Percentiles rank a stretch among this genome's conserved stretches.
These are phyloP conservation scores for Bacidia rubella DNA, from an alignment of 495 filamentous ascomycete genomes.

Conservation along the genomic window DNA sequence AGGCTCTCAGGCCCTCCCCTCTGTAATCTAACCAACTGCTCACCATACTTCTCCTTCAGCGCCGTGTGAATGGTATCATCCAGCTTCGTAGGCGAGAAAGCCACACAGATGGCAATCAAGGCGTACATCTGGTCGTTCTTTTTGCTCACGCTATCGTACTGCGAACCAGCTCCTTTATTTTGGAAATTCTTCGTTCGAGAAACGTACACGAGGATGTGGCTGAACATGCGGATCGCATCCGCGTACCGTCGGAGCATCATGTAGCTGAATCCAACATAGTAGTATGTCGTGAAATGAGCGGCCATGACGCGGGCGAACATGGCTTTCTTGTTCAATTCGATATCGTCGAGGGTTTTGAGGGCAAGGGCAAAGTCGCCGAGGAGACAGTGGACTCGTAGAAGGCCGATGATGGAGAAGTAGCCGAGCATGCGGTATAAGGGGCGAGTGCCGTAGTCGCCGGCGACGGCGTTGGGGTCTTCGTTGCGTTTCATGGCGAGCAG, in stretches of 20 bases:
- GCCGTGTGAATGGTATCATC: constrained; percentile 99
- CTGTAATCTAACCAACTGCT: constrained; percentile 90
- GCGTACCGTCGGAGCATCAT: constrained; percentile 99
- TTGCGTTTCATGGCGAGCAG: constrained; percentile 84
- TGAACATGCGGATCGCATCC: constrained; percentile 98
- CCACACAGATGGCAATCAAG: constrained; percentile 94
- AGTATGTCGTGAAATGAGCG: constrained; percentile 98
- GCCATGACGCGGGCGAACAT: constrained; percentile 99
- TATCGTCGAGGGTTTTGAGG: constrained; percentile 96
- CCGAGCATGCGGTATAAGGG: constrained; percentile 95
- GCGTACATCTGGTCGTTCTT: constrained; percentile 99
- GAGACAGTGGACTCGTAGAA: constrained; percentile 90
- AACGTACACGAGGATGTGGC: constrained; percentile 98
- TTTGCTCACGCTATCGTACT: constrained; percentile 96
- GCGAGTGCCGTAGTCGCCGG: constrained; percentile 87
- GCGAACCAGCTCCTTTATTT: constrained; percentile 49
- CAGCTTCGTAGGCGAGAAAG: constrained; percentile 88
- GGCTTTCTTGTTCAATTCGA: constrained; percentile 99
- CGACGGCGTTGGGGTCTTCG: constrained; percentile 70
- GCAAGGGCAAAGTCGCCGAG: constrained; percentile 96
- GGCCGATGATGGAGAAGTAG: constrained; percentile 97
- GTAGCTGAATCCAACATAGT: constrained; percentile 99
- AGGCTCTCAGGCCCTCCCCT: constrained; percentile 88
- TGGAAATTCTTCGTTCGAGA: constrained; percentile 99
- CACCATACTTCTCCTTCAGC: constrained; percentile 94